These are phyloP conservation scores for Solanum corneliomulleri DNA, from an alignment of 257 asterid genomes.

Conservation along the genomic window DNA sequence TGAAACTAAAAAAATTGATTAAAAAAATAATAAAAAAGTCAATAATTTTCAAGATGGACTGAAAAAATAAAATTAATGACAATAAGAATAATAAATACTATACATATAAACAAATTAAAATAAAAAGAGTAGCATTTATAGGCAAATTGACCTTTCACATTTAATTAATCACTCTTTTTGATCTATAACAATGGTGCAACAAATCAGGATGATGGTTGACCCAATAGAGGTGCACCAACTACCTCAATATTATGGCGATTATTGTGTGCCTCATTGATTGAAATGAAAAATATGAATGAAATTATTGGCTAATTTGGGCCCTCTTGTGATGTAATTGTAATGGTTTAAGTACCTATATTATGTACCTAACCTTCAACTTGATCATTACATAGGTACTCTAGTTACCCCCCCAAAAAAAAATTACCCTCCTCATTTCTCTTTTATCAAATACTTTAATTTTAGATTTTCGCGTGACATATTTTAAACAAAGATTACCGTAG, in stretches of 20 bases:
- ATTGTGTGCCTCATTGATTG: background rate
- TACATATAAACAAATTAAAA: background rate
- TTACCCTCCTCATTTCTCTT: too few relatives aligned
- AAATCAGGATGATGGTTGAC: background rate
- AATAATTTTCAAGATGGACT: background rate
- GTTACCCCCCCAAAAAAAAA: accelerated
- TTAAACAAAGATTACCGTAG: too few relatives aligned
- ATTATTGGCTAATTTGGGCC: background rate
- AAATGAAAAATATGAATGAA: background rate
- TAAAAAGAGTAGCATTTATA: background rate
- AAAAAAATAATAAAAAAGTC: background rate
- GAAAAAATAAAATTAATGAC: background rate
- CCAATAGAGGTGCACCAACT: background rate
- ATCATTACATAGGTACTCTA: background rate
- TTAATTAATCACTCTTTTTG: background rate
- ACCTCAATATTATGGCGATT: background rate
- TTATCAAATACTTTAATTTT: too few relatives aligned
- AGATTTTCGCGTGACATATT: too few relatives aligned
- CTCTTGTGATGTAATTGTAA: background rate
- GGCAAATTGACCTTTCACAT: background rate
- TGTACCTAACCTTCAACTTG: background rate
- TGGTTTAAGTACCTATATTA: background rate
- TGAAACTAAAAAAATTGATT: too few relatives aligned
- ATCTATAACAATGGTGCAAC: background rate
- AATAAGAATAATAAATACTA: too few relatives aligned